Conservation (phyloP, 1,284 basidiomycete species). For the Amylostereum areolatum region DNA sequence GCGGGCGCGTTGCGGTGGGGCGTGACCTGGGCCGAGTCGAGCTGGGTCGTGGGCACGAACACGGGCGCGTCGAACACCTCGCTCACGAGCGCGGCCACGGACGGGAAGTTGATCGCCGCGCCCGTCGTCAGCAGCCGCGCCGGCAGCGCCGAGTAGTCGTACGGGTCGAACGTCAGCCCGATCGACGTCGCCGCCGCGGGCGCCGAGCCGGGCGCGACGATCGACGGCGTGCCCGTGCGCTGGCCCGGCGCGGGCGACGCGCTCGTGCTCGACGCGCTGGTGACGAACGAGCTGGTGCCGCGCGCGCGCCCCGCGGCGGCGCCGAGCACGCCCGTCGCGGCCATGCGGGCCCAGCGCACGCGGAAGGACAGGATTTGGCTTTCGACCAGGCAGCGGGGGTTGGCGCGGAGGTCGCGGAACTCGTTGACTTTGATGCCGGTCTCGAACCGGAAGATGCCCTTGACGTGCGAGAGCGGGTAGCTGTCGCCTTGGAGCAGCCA, state of each 20-base stretch:
- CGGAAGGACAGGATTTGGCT: slow-evolving; percentile 73
- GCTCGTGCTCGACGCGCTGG: slow-evolving; percentile 24
- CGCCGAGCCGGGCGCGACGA: slow-evolving; percentile 10
- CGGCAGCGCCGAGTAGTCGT: slow-evolving; percentile 60
- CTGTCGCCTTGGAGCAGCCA: slow-evolving; percentile 78
- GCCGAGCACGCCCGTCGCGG: slow-evolving; percentile 53
- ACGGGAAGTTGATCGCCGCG: slow-evolving; percentile 76
- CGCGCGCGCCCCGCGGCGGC: slow-evolving; percentile 31
- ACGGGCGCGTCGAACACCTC: slow-evolving; percentile 77
- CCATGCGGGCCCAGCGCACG: slow-evolving; percentile 69
- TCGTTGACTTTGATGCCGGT: slow-evolving; percentile 79
- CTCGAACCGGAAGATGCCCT: slow-evolving; percentile 83
- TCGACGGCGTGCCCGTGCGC: slow-evolving; percentile 20
- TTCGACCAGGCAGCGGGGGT: slow-evolving; percentile 77
- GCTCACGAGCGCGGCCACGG: slow-evolving; percentile 70
- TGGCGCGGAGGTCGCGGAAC: slow-evolving; percentile 78
- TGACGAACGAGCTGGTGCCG: slow-evolving; percentile 14
- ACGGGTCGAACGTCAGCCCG: slow-evolving; percentile 69
- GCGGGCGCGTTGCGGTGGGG: slow-evolving; percentile 72
- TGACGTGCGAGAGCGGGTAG: slow-evolving; percentile 66
- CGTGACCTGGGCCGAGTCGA: slow-evolving; percentile 64
- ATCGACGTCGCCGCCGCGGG: slow-evolving; percentile 34
- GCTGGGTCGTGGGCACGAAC: slow-evolving; percentile 63
- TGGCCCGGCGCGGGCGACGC: slow-evolving; percentile 24
- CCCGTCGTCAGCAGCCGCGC: slow-evolving; percentile 60